Evolutionary conservation across 164 flowering plant species (phyloP), one percentile per base, ranked within the genome.

Genomic region (Vitis rupestris): DNA sequence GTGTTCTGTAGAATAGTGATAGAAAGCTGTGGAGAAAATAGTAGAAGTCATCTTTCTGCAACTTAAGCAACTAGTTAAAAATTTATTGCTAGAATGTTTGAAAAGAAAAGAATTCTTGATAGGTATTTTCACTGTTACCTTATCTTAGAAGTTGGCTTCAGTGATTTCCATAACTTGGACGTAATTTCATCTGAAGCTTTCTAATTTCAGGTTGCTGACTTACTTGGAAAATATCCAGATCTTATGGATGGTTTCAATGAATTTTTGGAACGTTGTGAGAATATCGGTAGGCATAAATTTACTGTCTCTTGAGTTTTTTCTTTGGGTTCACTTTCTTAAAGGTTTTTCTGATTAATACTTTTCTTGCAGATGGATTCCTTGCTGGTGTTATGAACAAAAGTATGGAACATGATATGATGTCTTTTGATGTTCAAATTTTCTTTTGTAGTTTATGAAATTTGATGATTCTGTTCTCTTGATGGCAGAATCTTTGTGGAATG

Each of bases 221-320:
- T 89, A 67, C 79, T 89, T 63, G 90, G 90, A 63, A 85, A 85
- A 72, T 69, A 74, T 72, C 85, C 91, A 1, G 88, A 85, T 74
- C 86, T 89, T 59, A 84, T 87, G 88, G 86, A 84, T 6, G 91
- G 85, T 66, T 87, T 89, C 72, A 85, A 78, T 72, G 86, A 84
- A 54, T 85, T 85, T 69, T 70, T 89, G 75, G 89, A 84, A 72
- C 88, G 84, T 57, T 85, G 86, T 77, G 91, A 87, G 65, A 80
- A 77, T 74, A 83, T 75, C 30, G 93, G 93, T 89, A 83, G 66
- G 12, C 52, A 65, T 29, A 59, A 51, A 59, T 49, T 15, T 53
- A 8, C 8, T 30, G 6, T 16, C 27, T 1, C 10, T 66, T 31
- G 15, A 30, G 53, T 68, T 55, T 56, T 37, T 60, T 12, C 65